Evolutionary conservation across 139 green algal species (phyloP), one percentile per base, ranked within the genome.

Genomic region (Chlorella sp.): DNA sequence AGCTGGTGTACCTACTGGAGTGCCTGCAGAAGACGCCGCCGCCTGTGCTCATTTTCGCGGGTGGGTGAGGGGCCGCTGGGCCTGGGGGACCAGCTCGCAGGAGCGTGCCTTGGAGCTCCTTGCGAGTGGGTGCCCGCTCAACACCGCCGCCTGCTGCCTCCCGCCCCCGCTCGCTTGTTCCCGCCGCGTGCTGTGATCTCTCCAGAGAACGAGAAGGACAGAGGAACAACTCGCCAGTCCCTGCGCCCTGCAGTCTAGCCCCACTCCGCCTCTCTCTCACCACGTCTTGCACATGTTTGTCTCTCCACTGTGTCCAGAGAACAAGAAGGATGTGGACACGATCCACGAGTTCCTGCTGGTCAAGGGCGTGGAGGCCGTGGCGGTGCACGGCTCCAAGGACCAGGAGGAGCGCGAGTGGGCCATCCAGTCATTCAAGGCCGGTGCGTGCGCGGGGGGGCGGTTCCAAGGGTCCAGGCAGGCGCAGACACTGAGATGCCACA

Each of bases 11-110:
- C 91, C 91, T 99, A 86, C 93, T 98, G 36, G 95, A 98, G 88
- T 98, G 94, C 89, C 88, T 99, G 79, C 96, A 99, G 91, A 99
- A 99, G 91, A 99, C 97, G 34, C 92, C 97, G 8, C 97, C 97
- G 17, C 97, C 97, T 1, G 97, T 99, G 80, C 92, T 99, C 6
- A 91, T 99, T 19, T 99, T 99, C 92, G 96, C 95, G 19, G 81
- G 81, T 85, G 67, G 8, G 80, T 56, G 65, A 4, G 24, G 1
- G 0, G 60, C 44, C 14, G 28, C 32, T 68, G 60, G 60, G 22
- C n/a, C 20, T 30, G 62, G 28, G 30, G n/a, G n/a, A n/a, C n/a
- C n/a, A n/a, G n/a, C n/a, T n/a, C n/a, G n/a, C n/a, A n/a, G n/a
- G n/a, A n/a, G n/a, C n/a, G n/a, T n/a, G n/a, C n/a, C n/a, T n/a